phyloP scores from a whole-genome alignment of 1,284 basidiomycete genomes.

The Ustilago trichophora region DNA sequence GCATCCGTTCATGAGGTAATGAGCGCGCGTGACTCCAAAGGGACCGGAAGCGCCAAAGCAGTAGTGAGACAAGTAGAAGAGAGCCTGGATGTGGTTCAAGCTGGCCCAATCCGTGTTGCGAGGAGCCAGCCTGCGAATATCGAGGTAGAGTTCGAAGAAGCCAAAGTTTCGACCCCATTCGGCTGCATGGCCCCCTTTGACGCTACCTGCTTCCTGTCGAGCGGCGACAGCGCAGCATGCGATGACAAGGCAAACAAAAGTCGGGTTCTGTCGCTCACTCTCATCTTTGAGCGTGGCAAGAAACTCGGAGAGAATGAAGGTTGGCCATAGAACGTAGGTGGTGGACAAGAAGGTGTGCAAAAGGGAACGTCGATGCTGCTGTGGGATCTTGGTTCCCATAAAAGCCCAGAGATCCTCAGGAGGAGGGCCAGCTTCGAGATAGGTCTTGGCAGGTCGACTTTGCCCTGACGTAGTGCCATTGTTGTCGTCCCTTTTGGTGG shows the following conservation, averaged over 20 bases:
- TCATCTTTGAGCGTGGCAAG: conserved; percentile 44
- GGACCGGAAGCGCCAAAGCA: conserved; percentile 48
- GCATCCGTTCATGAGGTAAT: conserved; percentile 50
- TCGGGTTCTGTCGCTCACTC: conserved; percentile 26
- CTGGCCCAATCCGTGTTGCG: conserved; percentile 45
- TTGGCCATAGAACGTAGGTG: conserved; percentile 49
- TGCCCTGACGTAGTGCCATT: conserved; percentile 1
- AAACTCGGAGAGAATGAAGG: conserved; percentile 45
- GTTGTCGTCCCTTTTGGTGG: conserved; percentile 6
- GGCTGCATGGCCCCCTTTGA: conserved; percentile 42
- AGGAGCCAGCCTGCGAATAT: conserved; percentile 38
- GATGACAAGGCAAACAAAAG: conserved; percentile 47
- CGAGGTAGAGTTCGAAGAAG: conserved; percentile 48
- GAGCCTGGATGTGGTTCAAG: conserved; percentile 45
- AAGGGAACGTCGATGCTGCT: conserved; percentile 42
- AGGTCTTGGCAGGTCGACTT: conserved; percentile 25
- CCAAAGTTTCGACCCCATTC: conserved; percentile 42
- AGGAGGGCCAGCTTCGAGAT: conserved; percentile 28
- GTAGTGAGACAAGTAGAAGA: conserved; percentile 49
- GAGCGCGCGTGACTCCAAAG: conserved; percentile 37
- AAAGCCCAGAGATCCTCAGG: conserved; percentile 44
- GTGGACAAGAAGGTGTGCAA: conserved; percentile 47
- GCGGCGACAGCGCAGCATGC: conserved; percentile 45
- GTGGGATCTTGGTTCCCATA: conserved; percentile 43
- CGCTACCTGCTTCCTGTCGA: conserved; percentile 44